Conservation (phyloP, 176 grass and related monocot species). For the Poa pratensis region DNA sequence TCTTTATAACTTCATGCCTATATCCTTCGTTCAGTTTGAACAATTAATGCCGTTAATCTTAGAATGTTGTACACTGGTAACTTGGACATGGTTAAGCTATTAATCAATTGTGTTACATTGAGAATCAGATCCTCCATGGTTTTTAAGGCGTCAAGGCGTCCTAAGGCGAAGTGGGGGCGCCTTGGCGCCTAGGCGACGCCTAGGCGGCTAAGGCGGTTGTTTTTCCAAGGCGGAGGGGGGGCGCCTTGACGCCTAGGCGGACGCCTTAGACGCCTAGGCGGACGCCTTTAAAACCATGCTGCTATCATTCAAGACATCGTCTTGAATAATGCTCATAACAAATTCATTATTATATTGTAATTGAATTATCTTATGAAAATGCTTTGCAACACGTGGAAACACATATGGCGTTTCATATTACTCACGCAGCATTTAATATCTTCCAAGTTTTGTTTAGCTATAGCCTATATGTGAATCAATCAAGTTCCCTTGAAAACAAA, state of each 20-base stretch:
- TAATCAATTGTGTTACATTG: not conserved
- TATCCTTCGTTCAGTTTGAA: slow-evolving; percentile 6
- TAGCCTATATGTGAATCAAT: not conserved
- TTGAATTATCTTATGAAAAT: not conserved
- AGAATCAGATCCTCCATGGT: slow-evolving; percentile 8
- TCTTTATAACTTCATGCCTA: not conserved
- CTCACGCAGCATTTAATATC: slow-evolving; percentile 5
- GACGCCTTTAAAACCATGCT: no score
- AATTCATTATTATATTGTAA: not conserved
- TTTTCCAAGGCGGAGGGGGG: no score
- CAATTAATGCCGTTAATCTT: not conserved
- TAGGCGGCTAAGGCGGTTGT: no score
- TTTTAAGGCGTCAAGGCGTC: no score
- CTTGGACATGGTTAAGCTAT: not conserved
- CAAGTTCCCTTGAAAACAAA: not conserved
- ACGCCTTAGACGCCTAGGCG: no score
- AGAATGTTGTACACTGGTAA: slow-evolving; percentile 16
- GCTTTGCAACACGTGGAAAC: not conserved
- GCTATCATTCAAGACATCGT: not conserved
- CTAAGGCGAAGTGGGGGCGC: no score
- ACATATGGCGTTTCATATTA: not conserved
- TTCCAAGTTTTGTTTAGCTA: slow-evolving; percentile 17
- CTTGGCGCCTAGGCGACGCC: no score
- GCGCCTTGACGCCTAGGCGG: no score
- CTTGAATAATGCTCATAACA: not conserved